phyloP scores from a whole-genome alignment of 176 grass and related monocot species.

The Alopecurus myosuroides region DNA sequence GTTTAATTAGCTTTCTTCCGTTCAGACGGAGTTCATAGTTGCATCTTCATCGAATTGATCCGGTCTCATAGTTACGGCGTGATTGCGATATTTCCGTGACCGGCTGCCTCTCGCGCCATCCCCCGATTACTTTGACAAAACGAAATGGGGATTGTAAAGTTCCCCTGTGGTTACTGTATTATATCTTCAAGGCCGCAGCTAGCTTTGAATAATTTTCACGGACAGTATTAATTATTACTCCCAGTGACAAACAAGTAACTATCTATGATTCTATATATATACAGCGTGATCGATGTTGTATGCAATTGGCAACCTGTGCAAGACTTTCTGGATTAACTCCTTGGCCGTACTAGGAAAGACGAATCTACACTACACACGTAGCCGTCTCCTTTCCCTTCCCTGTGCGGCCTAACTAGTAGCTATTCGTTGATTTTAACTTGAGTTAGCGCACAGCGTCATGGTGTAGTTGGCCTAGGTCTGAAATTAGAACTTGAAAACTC shows the following conservation, averaged over 20 bases:
- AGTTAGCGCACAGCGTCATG: not conserved
- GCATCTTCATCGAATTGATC: not conserved
- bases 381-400: not conserved
- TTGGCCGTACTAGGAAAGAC: not conserved
- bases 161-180: not conserved
- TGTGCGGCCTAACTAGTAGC: not conserved
- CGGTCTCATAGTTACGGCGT: not conserved
- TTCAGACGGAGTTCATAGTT: not conserved
- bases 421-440: not conserved
- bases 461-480: not conserved
- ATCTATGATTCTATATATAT: too few relatives aligned
- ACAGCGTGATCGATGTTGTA: not conserved
- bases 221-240: not conserved
- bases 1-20: not conserved
- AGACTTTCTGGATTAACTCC: not conserved
- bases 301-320: not conserved
- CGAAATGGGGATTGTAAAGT: not conserved
- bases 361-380: not conserved
- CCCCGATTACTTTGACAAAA: not conserved
- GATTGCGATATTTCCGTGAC: not conserved
- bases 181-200: not conserved
- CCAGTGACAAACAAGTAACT: not conserved
- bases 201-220: not conserved
- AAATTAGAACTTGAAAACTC: too few relatives aligned
- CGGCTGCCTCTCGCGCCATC: not conserved